A percentile compares a stretch with the other conserved stretches of the same genome.
Conservation (phyloP, 352 stramenopile species). For the Pythium volutum region DNA sequence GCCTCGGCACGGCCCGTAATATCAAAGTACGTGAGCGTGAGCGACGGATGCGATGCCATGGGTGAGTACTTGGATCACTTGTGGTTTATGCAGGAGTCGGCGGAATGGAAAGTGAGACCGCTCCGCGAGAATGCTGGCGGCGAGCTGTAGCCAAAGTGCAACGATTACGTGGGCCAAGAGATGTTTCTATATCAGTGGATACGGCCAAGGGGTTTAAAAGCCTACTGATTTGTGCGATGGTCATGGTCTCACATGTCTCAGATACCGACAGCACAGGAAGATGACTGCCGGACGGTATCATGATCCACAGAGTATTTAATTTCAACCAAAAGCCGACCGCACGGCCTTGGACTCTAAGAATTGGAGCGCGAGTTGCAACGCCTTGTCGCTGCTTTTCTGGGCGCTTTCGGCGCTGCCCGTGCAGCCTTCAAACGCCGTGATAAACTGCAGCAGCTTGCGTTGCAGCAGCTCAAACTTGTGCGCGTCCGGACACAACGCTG, state of each 20-base stretch:
- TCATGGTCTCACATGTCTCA: too few relatives aligned
- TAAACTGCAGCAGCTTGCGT: slow-evolving; percentile 58
- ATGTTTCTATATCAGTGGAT: not conserved
- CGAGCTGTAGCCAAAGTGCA: not conserved
- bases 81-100: not conserved
- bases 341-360: slow-evolving; percentile 37
- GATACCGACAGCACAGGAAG: too few relatives aligned
- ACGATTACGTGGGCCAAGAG: not conserved
- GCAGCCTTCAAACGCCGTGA: slow-evolving; percentile 69
- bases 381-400: slow-evolving; percentile 55
- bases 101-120: not conserved
- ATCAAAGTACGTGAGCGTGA: slow-evolving; percentile 42
- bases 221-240: too few relatives aligned
- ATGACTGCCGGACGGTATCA: too few relatives aligned
- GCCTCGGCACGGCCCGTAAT: slow-evolving; percentile 31
- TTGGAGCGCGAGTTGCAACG: slow-evolving; percentile 48
- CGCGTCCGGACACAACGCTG: not conserved
- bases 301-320: too few relatives aligned
- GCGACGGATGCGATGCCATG: not conserved
- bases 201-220: too few relatives aligned
- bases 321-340: not conserved
- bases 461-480: slow-evolving; percentile 44
- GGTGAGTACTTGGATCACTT: not conserved
- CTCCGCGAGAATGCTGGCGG: not conserved
- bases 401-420: slow-evolving; percentile 35